Conservation (phyloP, 1,284 basidiomycete species). For the Irpex lacteus region DNA sequence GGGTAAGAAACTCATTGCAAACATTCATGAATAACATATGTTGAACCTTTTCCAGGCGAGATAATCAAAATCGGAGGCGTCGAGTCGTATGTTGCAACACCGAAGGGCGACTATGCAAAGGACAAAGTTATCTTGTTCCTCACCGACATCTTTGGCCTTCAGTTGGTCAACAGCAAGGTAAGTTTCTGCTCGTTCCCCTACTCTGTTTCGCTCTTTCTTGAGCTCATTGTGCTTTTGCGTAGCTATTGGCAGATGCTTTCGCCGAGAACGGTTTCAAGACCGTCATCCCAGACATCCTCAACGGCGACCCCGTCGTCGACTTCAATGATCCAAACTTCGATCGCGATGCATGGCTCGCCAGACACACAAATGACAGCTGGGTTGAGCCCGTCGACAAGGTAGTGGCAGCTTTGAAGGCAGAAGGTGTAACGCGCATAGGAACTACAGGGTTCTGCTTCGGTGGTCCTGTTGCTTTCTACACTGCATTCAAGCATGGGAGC, state of each 20-base stretch:
- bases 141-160: constrained; percentile 64
- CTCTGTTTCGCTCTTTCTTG: neutral
- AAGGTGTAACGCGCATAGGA: constrained; percentile 56
- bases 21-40: neutral
- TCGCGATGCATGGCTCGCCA: constrained; percentile 52
- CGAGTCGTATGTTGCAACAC: constrained; percentile 50
- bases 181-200: constrained; percentile 17
- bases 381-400: constrained; percentile 57
- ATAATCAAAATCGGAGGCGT: constrained; percentile 45
- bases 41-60: constrained; percentile 30
- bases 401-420: constrained; percentile 50
- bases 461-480: constrained; percentile 54
- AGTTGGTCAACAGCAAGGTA: constrained; percentile 52
- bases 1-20: constrained; percentile 29
- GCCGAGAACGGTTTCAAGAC: constrained; percentile 71
- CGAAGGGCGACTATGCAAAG: constrained; percentile 45
- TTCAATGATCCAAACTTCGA: constrained; percentile 89
- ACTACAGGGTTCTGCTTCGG: constrained; percentile 75
- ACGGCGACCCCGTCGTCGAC: constrained; percentile 52
- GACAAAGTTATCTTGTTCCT: constrained; percentile 58
- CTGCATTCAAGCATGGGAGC: constrained; percentile 60
- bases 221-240: neutral
- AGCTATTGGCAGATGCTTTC: constrained; percentile 72
- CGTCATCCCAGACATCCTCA: constrained; percentile 56
- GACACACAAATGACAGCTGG: constrained; percentile 44